Evolutionary conservation across 2,329 filamentous ascomycete genomes (phyloP).

Genomic region (Trichoderma simmonsii): DNA sequence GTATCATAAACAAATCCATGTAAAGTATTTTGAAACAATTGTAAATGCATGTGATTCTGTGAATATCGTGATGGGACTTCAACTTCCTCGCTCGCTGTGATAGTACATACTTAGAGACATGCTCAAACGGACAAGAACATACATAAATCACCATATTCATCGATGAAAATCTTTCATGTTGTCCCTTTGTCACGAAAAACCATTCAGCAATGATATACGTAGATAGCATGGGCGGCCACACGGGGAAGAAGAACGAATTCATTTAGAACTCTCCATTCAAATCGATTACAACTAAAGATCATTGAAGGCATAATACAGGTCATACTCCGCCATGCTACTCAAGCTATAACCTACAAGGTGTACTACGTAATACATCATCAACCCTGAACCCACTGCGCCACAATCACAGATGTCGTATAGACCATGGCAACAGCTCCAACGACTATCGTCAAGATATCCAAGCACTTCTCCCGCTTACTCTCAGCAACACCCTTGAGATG

Average conservation of each 20-base stretch:
- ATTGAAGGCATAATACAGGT: neutral
- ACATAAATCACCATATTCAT: too few relatives aligned
- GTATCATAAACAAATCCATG: neutral
- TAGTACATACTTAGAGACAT: too few relatives aligned
- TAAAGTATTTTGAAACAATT: neutral
- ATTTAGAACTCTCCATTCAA: neutral
- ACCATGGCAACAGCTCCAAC: slow-evolving; percentile 66
- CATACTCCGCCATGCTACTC: neutral
- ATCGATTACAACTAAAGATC: neutral
- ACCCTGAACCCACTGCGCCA: slow-evolving; percentile 34
- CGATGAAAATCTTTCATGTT: too few relatives aligned
- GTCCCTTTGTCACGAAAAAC: too few relatives aligned
- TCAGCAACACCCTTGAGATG: slow-evolving; percentile 66
- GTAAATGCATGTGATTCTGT: neutral
- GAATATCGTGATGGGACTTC: neutral
- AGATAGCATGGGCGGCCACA: neutral
- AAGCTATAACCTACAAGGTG: neutral
- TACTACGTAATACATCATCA: neutral
- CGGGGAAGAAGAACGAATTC: neutral
- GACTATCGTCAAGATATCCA: slow-evolving; percentile 61
- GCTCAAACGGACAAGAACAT: too few relatives aligned
- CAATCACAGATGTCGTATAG: slow-evolving; percentile 65
- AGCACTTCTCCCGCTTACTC: slow-evolving; percentile 50
- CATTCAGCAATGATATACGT: neutral
- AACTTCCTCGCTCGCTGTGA: too few relatives aligned